Evolutionary conservation across 1,139 yeast species (phyloP).

Genomic region (Chernovozyma aurita): DNA sequence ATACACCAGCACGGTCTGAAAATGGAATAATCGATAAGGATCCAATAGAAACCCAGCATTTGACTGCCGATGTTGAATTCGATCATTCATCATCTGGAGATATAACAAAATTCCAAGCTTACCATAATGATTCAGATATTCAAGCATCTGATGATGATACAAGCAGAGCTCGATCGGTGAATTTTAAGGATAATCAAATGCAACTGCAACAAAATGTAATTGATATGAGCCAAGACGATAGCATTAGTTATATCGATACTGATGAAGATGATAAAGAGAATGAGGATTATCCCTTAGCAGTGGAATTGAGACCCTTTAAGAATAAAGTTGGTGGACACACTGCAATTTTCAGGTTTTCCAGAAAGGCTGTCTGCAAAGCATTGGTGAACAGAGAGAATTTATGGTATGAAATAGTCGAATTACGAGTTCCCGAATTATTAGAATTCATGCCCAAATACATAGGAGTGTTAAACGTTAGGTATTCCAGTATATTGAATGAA

Average conservation of each 20-base stretch:
- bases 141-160: not conserved
- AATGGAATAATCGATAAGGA: constrained; percentile 3
- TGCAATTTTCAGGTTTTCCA: constrained; percentile 88
- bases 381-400: constrained; percentile 82
- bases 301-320: constrained; percentile 80
- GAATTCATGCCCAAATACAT: constrained; percentile 89
- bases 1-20: constrained; percentile 19
- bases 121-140: not conserved
- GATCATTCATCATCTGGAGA: constrained; percentile 29
- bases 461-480: constrained; percentile 89
- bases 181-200: no score
- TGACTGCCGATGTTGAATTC: constrained; percentile 35
- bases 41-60: constrained; percentile 22
- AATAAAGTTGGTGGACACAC: constrained; percentile 98
- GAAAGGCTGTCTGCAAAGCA: constrained; percentile 93
- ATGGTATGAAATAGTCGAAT: constrained; percentile 88
- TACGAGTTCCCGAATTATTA: constrained; percentile 68
- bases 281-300: constrained; percentile 59
- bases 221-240: not conserved
- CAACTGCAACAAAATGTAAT: not conserved
- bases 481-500: constrained; percentile 47
- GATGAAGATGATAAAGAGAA: constrained; percentile 2
- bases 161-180: not conserved
- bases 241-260: not conserved
- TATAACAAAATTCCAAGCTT: constrained; percentile 21